These are phyloP conservation scores for Fusarium caatingaense DNA, from an alignment of 2,329 filamentous ascomycete genomes.

Conservation along the genomic window DNA sequence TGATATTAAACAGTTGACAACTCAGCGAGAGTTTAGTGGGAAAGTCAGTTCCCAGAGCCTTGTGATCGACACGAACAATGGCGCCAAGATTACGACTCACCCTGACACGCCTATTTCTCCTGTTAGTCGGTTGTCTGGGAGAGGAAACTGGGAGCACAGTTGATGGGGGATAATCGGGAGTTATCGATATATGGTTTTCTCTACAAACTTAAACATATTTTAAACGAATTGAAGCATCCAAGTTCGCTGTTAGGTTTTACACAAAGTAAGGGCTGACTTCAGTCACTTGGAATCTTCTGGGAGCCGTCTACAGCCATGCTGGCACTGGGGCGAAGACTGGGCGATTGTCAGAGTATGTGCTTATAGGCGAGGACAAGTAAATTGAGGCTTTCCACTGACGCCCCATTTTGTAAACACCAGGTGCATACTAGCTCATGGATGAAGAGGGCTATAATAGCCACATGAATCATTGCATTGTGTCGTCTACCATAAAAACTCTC, in stretches of 20 bases:
- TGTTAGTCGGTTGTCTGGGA: not conserved
- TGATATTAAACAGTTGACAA: not conserved
- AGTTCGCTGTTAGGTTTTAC: not conserved
- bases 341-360: not conserved
- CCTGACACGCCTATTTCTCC: not conserved
- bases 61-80: not conserved
- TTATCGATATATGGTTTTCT: not conserved
- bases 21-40: not conserved
- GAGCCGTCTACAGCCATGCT: not conserved
- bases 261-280: not conserved
- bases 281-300: not conserved
- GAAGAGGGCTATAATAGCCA: not conserved
- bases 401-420: not conserved
- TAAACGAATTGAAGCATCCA: not conserved
- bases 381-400: not conserved
- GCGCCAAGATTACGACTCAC: not conserved
- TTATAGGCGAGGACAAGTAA: not conserved
- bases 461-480: not conserved
- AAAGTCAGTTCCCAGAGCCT: not conserved
- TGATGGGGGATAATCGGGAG: not conserved
- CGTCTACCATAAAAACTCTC: not conserved
- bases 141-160: not conserved
- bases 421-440: not conserved
- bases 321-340: not conserved
- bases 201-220: not conserved